Evolutionary conservation across 805 yeast genomes (phyloP).

Genomic region (Monosporozyma aerobia): DNA sequence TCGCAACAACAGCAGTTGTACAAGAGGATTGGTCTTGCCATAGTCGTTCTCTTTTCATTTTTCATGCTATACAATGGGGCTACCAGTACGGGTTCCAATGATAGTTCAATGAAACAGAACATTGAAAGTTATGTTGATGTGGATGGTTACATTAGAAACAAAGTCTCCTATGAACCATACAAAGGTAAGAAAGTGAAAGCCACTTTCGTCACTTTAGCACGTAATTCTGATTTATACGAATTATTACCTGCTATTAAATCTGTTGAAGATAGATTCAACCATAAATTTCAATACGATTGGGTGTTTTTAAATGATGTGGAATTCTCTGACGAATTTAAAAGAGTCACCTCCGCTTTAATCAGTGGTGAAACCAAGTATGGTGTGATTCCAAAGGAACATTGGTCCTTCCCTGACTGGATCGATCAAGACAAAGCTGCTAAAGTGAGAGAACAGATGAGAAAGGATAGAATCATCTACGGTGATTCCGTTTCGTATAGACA

Average conservation of each 20-base stretch:
- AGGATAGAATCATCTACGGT: slow-evolving; percentile 50
- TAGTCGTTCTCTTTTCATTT: slow-evolving; percentile 12
- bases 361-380: slow-evolving; percentile 79
- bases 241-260: slow-evolving; percentile 59
- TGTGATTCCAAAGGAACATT: slow-evolving; percentile 68
- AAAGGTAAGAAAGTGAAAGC: slow-evolving; percentile 47
- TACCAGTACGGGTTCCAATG: background rate
- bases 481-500: slow-evolving; percentile 66
- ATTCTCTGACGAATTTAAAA: slow-evolving; percentile 73
- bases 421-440: slow-evolving; percentile 58
- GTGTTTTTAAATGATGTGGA: slow-evolving; percentile 84
- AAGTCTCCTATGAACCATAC: slow-evolving; percentile 11
- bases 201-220: slow-evolving; percentile 70
- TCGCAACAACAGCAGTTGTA: slow-evolving; percentile 9
- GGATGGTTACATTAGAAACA: slow-evolving; percentile 10
- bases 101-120: background rate
- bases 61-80: slow-evolving; percentile 13
- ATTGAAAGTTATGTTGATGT: background rate
- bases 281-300: slow-evolving; percentile 82
- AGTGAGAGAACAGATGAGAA: slow-evolving; percentile 44
- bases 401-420: slow-evolving; percentile 82
- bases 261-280: slow-evolving; percentile 85
- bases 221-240: slow-evolving; percentile 61
- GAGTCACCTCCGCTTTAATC: slow-evolving; percentile 53
- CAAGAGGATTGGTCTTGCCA: slow-evolving; percentile 10